Evolutionary conservation across 228 moss, liverwort and hornwort genomes (phyloP), one percentile per base, ranked within the genome.

Genomic region (Sphagnum fallax): DNA sequence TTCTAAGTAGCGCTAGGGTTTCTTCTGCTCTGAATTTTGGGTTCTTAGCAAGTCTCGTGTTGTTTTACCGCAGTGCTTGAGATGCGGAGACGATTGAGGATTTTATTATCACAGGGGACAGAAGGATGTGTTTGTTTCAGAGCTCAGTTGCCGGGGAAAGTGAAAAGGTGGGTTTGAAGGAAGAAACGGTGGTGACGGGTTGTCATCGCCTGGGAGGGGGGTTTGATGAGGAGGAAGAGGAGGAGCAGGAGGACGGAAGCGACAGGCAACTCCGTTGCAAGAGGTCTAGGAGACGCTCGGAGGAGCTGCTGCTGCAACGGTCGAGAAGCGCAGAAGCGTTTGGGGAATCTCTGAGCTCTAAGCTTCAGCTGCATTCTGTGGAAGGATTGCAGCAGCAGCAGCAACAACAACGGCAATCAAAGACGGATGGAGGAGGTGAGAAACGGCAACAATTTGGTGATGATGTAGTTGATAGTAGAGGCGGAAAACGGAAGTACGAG

Each of bases 401-500:
- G 59, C 47, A 58, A 47, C 69, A 69, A 16, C 59, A 49, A 69
- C 47, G 69, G 60, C 12, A 15, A 12, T 48, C 12, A 69, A 51
- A 50, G 10, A 0, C 47, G 12, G 69, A 60, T 48, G 55, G 60
- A 14, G 50, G 69, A 50, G 51, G 49, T n/a, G 16, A 50, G 14
- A 16, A 69, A 69, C 60, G 69, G 69, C 50, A 49, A 59, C 47
- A 59, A 68, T 68, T 7, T 58, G 52, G 5, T 48, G 5, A 47
- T 60, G 59, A 69, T 48, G 59, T 14, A 50, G 67, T 64, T 65
- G 71, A 63, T 73, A 65, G 53, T 16, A 77, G 73, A 62, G 71
- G 70, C 71, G 68, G 61, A 75, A 86, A 86, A 74, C 71, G 86
- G 69, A 75, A 78, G 71, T 69, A 77, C 49, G 85, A 77, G 18